Base-by-base conservation (phyloP, 768 basidiomycete species). In the Boletus rubroflammeus region DNA sequence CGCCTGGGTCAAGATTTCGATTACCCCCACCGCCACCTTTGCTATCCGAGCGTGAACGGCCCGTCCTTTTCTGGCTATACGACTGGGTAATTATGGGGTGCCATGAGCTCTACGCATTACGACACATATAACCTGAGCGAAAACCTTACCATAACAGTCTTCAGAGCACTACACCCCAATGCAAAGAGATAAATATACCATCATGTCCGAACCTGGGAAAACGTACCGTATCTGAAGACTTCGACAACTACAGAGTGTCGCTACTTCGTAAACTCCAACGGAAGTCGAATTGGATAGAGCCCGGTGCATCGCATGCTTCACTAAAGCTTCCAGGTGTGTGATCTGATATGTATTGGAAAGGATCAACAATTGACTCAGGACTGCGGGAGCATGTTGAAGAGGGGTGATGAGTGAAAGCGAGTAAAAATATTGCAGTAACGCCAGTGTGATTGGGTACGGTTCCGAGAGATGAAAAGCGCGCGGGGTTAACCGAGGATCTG, bases 261-360 rank as follows among this genome's bases (percentile, higher is more conserved):
- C 92, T 10, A 97, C 93, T 68, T 97, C 94, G 67, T 98, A 98
- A 41, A 98, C 88, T 26, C 89, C 90, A 19, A 95, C 90, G 26
- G 90, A 91, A 13, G 88, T 91, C 28, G 84, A 81, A 63, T 91
- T 90, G 31, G 86, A 88, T 29, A 98, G 72, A 15, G 88, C 82
- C 21, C 86, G 84, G 66, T 98, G 96, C 86, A 98, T 91, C 5
- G 93, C 91, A 69, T 98, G 95, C 61, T 89, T 89, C n/a, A 92
- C 91, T 21, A 95, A 75, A 6, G 75, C 76, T 59, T 86, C 82
- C 19, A 99, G 75, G 66, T 95, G 85, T 3, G 77, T 67, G 49
- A 97, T 78, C 38, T 83, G 76, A 71, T 98, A 98, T 51, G 86
- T 93, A 55, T 83, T 88, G 10, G 90, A 80, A 29, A 99, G 77